These are phyloP conservation scores for Apiospora sp. DNA, from an alignment of 2,329 filamentous ascomycete species.

Conservation along the genomic window DNA sequence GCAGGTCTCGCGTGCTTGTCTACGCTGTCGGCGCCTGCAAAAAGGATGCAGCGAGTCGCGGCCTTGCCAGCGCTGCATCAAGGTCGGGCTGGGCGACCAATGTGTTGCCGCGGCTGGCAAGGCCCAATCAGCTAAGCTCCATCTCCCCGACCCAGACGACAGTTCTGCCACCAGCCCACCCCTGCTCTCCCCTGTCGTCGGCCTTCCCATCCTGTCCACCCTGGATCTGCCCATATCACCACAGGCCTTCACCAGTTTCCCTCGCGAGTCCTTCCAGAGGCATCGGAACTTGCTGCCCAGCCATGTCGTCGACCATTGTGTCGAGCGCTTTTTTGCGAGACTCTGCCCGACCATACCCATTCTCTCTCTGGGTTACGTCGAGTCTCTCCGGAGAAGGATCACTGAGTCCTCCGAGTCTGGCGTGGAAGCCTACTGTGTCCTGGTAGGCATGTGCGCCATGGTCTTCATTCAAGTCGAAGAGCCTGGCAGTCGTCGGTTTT, in stretches of 20 bases:
- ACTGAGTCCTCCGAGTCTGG: slow-evolving; percentile 37
- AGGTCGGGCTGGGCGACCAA: slow-evolving; percentile 50
- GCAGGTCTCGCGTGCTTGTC: slow-evolving; percentile 54
- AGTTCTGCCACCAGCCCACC: slow-evolving; percentile 19
- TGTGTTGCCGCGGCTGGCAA: slow-evolving; percentile 36
- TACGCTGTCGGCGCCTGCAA: slow-evolving; percentile 51
- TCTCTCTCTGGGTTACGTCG: slow-evolving; percentile 47
- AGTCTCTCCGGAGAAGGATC: slow-evolving; percentile 38
- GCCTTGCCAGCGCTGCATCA: slow-evolving; percentile 52
- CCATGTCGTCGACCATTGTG: slow-evolving; percentile 47
- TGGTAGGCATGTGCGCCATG: slow-evolving; percentile 50
- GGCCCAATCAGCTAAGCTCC: slow-evolving; percentile 24
- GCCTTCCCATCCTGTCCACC: slow-evolving; percentile 30
- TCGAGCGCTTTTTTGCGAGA: slow-evolving; percentile 48
- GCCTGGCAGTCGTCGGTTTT: slow-evolving; percentile 41
- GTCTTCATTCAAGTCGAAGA: slow-evolving; percentile 52
- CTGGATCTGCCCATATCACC: slow-evolving; percentile 34
- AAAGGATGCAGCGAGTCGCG: slow-evolving; percentile 54
- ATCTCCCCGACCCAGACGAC: slow-evolving; percentile 8
- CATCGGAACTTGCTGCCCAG: slow-evolving; percentile 45
- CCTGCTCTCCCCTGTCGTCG: slow-evolving; percentile 23
- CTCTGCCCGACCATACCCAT: slow-evolving; percentile 54
- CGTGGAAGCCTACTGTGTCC: slow-evolving; percentile 46
- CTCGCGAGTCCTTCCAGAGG: slow-evolving; percentile 39
- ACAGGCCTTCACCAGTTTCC: slow-evolving; percentile 35